Conservation (phyloP, 169 alveolate genomes). For the Plasmodium gonderi region DNA sequence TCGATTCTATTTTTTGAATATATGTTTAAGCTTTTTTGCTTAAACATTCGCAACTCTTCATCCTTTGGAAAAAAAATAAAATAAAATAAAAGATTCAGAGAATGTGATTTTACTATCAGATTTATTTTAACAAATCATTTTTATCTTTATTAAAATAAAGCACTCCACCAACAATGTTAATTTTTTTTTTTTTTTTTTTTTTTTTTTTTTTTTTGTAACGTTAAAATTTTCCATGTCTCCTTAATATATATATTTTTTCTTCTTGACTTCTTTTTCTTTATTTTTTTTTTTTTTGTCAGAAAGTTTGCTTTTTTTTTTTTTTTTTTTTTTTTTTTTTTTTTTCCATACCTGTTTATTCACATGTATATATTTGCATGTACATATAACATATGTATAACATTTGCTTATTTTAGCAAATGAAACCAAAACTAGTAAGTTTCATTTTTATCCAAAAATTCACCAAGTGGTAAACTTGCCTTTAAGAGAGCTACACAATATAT, state of each 20-base stretch:
- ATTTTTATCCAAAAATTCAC: background rate
- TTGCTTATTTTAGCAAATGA: background rate
- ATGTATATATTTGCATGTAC: background rate
- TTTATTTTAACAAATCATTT: background rate
- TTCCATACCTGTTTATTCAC: background rate
- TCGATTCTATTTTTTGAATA: background rate
- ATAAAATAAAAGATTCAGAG: background rate
- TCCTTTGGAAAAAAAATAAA: background rate
- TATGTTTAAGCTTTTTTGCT: background rate
- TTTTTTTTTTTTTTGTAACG: background rate
- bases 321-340: background rate
- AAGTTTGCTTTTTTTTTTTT: background rate
- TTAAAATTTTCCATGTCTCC: background rate
- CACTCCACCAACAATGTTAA: background rate
- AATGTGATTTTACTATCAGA: background rate
- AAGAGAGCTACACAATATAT: background rate
- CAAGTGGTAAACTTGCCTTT: background rate
- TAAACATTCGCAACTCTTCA: background rate
- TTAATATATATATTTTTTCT: background rate
- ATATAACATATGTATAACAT: background rate
- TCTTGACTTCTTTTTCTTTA: background rate
- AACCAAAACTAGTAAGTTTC: background rate
- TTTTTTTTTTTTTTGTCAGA: background rate
- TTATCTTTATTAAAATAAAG: too few relatives aligned
- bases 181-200: background rate